Conservation (phyloP, 2,329 filamentous ascomycete species). For the Penicillium sp. region DNA sequence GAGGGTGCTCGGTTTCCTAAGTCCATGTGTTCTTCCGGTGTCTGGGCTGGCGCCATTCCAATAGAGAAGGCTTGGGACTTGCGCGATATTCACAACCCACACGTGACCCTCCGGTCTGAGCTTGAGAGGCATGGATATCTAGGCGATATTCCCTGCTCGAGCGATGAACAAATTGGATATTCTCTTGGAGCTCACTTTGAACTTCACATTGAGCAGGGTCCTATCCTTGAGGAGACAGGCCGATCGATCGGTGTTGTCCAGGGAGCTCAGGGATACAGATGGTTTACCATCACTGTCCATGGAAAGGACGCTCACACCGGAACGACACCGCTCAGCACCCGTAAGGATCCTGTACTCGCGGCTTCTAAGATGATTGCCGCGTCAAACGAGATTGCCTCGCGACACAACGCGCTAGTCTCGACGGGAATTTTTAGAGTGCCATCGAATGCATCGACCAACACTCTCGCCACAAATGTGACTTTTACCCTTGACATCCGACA, state of each 20-base stretch:
- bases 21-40: slow-evolving; percentile 70
- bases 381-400: slow-evolving; percentile 60
- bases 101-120: slow-evolving; percentile 61
- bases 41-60: slow-evolving; percentile 67
- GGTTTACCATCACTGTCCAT: slow-evolving; percentile 64
- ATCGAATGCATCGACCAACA: slow-evolving; percentile 65
- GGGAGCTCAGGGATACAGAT: slow-evolving; percentile 69
- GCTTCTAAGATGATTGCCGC: slow-evolving; percentile 65
- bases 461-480: slow-evolving; percentile 62
- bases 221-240: slow-evolving; percentile 62
- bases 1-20: slow-evolving; percentile 75
- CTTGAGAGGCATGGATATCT: slow-evolving; percentile 68
- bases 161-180: slow-evolving; percentile 43
- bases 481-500: slow-evolving; percentile 68
- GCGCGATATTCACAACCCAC: slow-evolving; percentile 57
- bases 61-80: slow-evolving; percentile 61
- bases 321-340: slow-evolving; percentile 63
- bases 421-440: slow-evolving; percentile 65
- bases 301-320: slow-evolving; percentile 70
- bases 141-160: slow-evolving; percentile 49
- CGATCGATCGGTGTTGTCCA: slow-evolving; percentile 66
- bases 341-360: slow-evolving; percentile 65
- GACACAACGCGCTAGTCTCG: slow-evolving; percentile 59
- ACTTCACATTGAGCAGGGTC: slow-evolving; percentile 78
- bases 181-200: slow-evolving; percentile 76